Base-by-base conservation (phyloP, 2,329 filamentous ascomycete genomes). In the Penicillium palitans region DNA sequence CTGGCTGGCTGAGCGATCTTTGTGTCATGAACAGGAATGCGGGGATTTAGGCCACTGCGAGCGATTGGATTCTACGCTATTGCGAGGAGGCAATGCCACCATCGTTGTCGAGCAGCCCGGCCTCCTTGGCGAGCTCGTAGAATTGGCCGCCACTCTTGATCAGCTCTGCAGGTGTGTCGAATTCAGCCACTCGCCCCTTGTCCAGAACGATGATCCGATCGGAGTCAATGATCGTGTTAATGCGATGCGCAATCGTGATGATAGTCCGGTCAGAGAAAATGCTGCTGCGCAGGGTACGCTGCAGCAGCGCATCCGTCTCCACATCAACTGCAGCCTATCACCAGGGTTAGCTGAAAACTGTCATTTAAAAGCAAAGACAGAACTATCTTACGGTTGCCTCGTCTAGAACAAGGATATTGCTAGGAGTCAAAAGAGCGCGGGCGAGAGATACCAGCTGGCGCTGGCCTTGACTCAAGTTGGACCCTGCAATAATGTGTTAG, bases 191-290 rank as follows among this genome's bases (percentile, higher is more conserved):
- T 68, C 87, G 85, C 44, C 95, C 95, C 75, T 90, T 89, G 72
- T 98, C 92, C 6, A 99, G 84, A 50, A 99, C 95, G 37, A 99
- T 88, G 61, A 99, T 95, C 51, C 93, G 87, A 78, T 99, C 93
- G 61, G 84, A 87, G 70, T 89, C 86, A 15, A 99, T 83, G 69
- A 99, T 98, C 12, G 95, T 99, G 79, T 98, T 98, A 80, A 99
- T 96, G 55, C 95, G 88, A 79, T 99, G 95, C 27, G 95, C 95
- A 70, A 99, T 96, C 1, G 95, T 99, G 76, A 99, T 96, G 76
- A 99, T 98, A 39, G 95, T 99, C 12, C 91, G 87, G 76, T 97
- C 91, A 61, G 88, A 84, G 79, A 99, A 99, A 74, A 87, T 82
- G 67, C 77, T 83, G 70, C 82, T 86, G 57, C 86, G 81, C 48